These are phyloP conservation scores for Fusarium torreyae DNA, from an alignment of 2,329 filamentous ascomycete genomes.

Conservation along the genomic window DNA sequence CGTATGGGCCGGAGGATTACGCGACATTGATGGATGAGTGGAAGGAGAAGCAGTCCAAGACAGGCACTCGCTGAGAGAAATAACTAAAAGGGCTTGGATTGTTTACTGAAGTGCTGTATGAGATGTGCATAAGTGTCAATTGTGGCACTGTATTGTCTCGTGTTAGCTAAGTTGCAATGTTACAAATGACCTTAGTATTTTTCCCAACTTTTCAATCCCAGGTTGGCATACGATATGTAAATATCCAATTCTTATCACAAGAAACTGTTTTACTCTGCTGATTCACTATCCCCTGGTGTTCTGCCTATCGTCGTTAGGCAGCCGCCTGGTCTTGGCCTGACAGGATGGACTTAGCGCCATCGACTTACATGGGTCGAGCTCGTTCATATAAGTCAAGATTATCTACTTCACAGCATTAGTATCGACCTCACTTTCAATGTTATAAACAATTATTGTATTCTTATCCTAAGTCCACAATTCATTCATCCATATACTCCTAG, in stretches of 20 bases:
- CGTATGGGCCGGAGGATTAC: conserved; percentile 74
- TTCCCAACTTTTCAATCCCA: too few species aligned
- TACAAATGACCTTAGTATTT: too few species aligned
- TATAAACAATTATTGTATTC: neutral
- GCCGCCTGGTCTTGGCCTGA: conserved; percentile 2
- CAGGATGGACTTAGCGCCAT: neutral
- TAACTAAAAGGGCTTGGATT: neutral
- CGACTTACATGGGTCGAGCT: conserved; percentile 8
- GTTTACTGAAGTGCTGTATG: neutral
- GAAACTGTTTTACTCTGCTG: neutral
- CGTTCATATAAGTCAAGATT: conserved; percentile 9
- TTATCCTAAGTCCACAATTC: neutral
- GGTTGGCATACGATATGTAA: neutral
- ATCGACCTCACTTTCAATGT: neutral
- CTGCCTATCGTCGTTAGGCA: conserved; percentile 36
- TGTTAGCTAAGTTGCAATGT: neutral
- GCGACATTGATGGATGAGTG: conserved; percentile 68
- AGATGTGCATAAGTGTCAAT: neutral
- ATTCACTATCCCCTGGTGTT: neutral
- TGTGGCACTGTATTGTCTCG: neutral
- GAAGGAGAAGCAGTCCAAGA: conserved; percentile 46
- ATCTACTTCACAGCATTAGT: neutral
- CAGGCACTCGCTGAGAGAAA: neutral
- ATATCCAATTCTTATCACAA: neutral
- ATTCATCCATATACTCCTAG: neutral